phyloP scores from a whole-genome alignment of 2,329 filamentous ascomycete species.

The Bimuria novae-zelandiae region DNA sequence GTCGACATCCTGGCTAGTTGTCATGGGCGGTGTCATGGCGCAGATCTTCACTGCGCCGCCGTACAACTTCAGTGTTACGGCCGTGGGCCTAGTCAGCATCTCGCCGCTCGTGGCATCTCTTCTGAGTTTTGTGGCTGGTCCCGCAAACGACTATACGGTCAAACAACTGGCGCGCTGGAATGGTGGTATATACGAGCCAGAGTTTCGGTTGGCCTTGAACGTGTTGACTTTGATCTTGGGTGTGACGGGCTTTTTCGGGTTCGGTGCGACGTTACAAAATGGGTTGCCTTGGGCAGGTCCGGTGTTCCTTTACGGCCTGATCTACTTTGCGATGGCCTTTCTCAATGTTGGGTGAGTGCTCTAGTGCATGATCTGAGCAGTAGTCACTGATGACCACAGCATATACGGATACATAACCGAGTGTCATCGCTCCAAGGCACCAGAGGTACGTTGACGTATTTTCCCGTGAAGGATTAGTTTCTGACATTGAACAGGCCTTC shows the following conservation, averaged over 20 bases:
- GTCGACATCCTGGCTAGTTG: conserved; percentile 32
- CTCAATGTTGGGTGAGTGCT: conserved; percentile 24
- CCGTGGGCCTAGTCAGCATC: conserved; percentile 30
- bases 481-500: conserved; percentile 86
- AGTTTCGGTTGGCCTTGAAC: conserved; percentile 81
- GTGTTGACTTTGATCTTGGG: conserved; percentile 78
- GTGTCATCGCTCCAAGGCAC: conserved; percentile 80
- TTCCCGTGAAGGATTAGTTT: no score
- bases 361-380: background rate
- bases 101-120: conserved; percentile 77
- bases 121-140: conserved; percentile 74
- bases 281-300: conserved; percentile 33
- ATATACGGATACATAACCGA: conserved; percentile 75
- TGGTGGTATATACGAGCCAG: conserved; percentile 82
- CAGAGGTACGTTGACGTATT: conserved; percentile 5
- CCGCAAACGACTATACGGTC: conserved; percentile 73
- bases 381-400: conserved; percentile 11
- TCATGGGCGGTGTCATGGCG: conserved; percentile 29
- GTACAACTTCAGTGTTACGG: conserved; percentile 33
- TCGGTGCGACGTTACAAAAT: conserved; percentile 71
- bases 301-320: conserved; percentile 26
- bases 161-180: conserved; percentile 73
- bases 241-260: conserved; percentile 80
- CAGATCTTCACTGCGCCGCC: conserved; percentile 36
- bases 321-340: conserved; percentile 28